Evolutionary conservation across 331 rosid genomes (phyloP), one percentile per base, ranked within the genome.

Genomic region (Quercus tomentella): DNA sequence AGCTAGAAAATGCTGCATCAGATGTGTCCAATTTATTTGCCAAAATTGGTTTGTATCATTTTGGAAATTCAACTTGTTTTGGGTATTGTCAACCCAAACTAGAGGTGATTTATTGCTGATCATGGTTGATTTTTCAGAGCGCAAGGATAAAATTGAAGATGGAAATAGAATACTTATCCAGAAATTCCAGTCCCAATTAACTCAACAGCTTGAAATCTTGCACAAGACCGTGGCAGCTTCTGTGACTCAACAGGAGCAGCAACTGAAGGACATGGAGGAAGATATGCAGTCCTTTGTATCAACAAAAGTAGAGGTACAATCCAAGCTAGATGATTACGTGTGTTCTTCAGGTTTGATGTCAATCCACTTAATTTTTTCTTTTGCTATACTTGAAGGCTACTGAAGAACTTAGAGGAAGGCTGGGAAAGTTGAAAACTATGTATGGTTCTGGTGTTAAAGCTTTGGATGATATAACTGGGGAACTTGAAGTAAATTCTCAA

Each of bases 241-340:
- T 77, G 99, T 93, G 79, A 89, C 95, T 82, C 97, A 92, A 82
- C 98, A 96, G 81, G 98, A 96, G 88, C 95, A 86, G 84, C 97
- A 96, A 83, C 87, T 96, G 77, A 90, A 87, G 79, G 97, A 88
- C 79, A 96, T 96, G 99, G 99, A 96, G 72, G 92, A 89, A 71
- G 97, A 96, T 83, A 96, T 96, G 99, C 96, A 88, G 82, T 92
- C 97, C 75, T 96, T 96, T 79, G 99, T 96, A 58, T 87, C 92
- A 72, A 90, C 93, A 4, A 96, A 96, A 83, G 87, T 86, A 51
- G 90, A 88, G 92, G 99, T 93, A 77, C 76, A 84, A 77, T 76
- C 35, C 23, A 61, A 77, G 62, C 28, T 56, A 56, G 70, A 76
- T 81, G 45, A 26, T 76, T 54, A 7, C 33, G 16, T 70, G 62